Base-by-base conservation (phyloP, 2,329 filamentous ascomycete species). In the Trichoderma atroviride region DNA sequence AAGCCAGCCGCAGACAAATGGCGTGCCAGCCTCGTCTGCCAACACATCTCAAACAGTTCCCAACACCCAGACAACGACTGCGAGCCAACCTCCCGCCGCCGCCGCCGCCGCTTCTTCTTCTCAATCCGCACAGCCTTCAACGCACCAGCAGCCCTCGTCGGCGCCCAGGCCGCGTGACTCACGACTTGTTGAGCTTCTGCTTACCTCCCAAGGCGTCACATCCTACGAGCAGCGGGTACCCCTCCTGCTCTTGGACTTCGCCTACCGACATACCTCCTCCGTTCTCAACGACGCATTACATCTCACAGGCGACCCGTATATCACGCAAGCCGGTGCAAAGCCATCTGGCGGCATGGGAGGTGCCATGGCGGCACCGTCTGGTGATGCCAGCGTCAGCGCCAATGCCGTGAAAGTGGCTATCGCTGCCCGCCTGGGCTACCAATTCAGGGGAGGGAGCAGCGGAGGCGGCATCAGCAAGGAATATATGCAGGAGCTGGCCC, bases 171-270 rank as follows among this genome's bases (percentile, higher is more conserved):
- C 92, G 0, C 91, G 92, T 80, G 92, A 96, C 79, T 88, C 91
- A 19, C 90, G 92, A 75, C 88, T 93, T 16, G 88, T 96, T 75
- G 92, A 95, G 81, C 88, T 94, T 22, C 87, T 96, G 63, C 88
- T 96, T 60, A 90, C 90, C 24, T 91, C 91, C 9, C 90, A 94
- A 75, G 92, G 92, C 76, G 92, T 95, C 11, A 89, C 90, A 5
- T 86, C 90, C 52, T 96, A 93, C 84, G 92, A 95, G 79, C 88
- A 91, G 78, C 92, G 92, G 75, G 92, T 96, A 1, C 92, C 92
- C 0, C 86, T 95, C 0, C 89, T 94, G 70, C 89, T 96, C 60
- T 89, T 96, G 78, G 92, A 96, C 82, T 95, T 95, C 77, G 91
- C 92, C 60, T 96, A 96, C 85, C 89, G 92, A 47, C 92, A 94